Percentiles rank a stretch among this genome's conserved stretches.
Evolutionary conservation across 345 rosid species (phyloP).

Genomic region (Eutrema yunnanense): DNA sequence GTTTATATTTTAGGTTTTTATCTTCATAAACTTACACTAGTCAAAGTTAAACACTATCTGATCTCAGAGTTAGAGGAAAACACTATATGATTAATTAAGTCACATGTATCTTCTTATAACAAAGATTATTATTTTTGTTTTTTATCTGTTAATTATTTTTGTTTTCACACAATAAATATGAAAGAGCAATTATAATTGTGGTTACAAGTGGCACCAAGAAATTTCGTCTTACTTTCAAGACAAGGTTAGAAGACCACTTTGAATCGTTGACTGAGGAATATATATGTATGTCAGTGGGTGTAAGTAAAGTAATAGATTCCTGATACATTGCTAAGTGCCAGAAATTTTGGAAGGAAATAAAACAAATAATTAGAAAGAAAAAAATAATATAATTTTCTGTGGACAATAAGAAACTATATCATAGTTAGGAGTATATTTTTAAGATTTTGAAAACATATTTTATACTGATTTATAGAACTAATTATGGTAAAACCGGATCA

Average conservation of each 20-base stretch:
- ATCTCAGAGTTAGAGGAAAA: too few species aligned
- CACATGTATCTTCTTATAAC: background rate
- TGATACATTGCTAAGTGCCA: background rate
- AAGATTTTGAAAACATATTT: background rate
- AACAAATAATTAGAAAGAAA: background rate
- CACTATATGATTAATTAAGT: background rate
- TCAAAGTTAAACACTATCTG: background rate
- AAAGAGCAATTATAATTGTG: background rate
- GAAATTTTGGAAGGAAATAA: background rate
- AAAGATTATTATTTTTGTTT: background rate
- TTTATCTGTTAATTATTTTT: background rate
- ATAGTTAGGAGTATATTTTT: background rate
- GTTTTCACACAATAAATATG: background rate
- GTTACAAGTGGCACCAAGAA: slow-evolving; percentile 10
- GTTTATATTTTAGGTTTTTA: background rate
- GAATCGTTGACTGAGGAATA: slow-evolving; percentile 14
- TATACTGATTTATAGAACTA: background rate
- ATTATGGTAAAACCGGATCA: background rate
- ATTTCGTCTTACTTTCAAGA: slow-evolving; percentile 11
- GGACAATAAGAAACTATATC: background rate
- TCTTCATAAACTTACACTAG: background rate
- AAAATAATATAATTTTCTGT: background rate
- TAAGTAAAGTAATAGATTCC: background rate
- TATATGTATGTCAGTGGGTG: background rate
- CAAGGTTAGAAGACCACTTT: slow-evolving; percentile 2